These are phyloP conservation scores for Fusarium odoratissimum DNA, from an alignment of 2,329 filamentous ascomycete genomes.

Conservation along the genomic window DNA sequence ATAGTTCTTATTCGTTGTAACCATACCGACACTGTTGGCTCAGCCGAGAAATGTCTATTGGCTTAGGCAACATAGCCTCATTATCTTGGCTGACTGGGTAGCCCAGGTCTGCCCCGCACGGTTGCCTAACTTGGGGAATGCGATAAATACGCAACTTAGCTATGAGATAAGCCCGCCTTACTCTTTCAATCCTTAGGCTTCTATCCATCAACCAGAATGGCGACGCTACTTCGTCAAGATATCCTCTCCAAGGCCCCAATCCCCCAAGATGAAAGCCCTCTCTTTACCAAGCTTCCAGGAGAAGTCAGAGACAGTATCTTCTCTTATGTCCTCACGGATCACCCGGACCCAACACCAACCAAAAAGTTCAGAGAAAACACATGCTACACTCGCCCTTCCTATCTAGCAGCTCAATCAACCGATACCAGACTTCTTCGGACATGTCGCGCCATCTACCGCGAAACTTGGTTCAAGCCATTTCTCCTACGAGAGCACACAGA, in stretches of 20 bases:
- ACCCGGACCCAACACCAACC: conserved; percentile 47
- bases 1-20: not conserved
- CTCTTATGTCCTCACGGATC: conserved; percentile 52
- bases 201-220: not conserved
- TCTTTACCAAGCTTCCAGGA: conserved; percentile 56
- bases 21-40: not conserved
- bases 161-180: not conserved
- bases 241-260: not conserved
- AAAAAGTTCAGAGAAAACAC: conserved; percentile 46
- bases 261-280: conserved; percentile 35
- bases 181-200: not conserved
- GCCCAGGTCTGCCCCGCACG: conserved; percentile 15
- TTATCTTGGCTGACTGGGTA: not conserved
- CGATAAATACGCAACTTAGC: not conserved
- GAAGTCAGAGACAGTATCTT: conserved; percentile 64
- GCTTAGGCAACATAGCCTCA: not conserved
- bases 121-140: conserved; percentile 9
- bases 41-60: not conserved
- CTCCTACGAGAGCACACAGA: conserved; percentile 53
- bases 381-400: conserved; percentile 56
- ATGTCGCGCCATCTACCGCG: conserved; percentile 56
- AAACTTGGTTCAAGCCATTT: conserved; percentile 58
- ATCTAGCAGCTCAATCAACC: conserved; percentile 51
- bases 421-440: conserved; percentile 55
- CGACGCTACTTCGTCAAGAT: not conserved